Conservation (phyloP, 495 filamentous ascomycete genomes). For the Penicillium paradoxum region DNA sequence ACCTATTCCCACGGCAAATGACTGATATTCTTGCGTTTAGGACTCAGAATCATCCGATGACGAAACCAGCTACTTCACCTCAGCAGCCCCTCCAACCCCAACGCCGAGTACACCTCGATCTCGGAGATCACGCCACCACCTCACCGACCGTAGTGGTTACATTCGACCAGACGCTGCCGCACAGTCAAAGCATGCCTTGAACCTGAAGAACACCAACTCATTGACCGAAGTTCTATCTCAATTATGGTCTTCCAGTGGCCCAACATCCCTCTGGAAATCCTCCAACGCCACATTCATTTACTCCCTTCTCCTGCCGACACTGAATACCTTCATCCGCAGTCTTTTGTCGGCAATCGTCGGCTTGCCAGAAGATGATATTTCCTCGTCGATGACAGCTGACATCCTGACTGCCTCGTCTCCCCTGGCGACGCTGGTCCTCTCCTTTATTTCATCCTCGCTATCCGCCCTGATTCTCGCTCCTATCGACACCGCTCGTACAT, state of each 20-base stretch:
- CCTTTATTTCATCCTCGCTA: constrained; percentile 74
- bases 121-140: constrained; percentile 38
- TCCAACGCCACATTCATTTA: constrained; percentile 89
- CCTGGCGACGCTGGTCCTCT: constrained; percentile 66
- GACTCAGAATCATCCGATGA: constrained; percentile 60
- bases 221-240: constrained; percentile 74
- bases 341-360: constrained; percentile 78
- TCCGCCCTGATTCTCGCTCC: constrained; percentile 78
- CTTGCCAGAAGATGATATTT: constrained; percentile 69
- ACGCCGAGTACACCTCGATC: constrained; percentile 51
- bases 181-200: constrained; percentile 55
- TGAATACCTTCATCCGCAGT: constrained; percentile 81
- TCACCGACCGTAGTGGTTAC: constrained; percentile 50
- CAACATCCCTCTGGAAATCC: constrained; percentile 91
- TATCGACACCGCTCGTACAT: constrained; percentile 83
- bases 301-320: constrained; percentile 72
- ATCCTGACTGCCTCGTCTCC: constrained; percentile 70
- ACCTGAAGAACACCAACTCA: constrained; percentile 63
- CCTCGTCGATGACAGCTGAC: constrained; percentile 48
- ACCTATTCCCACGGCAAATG: background rate
- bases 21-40: constrained; percentile 18
- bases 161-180: constrained; percentile 37
- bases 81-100: constrained; percentile 54
- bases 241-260: constrained; percentile 84
- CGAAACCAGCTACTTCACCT: constrained; percentile 82